Base-by-base conservation (phyloP, 2,329 filamentous ascomycete species). In the Aureobasidium sp. region DNA sequence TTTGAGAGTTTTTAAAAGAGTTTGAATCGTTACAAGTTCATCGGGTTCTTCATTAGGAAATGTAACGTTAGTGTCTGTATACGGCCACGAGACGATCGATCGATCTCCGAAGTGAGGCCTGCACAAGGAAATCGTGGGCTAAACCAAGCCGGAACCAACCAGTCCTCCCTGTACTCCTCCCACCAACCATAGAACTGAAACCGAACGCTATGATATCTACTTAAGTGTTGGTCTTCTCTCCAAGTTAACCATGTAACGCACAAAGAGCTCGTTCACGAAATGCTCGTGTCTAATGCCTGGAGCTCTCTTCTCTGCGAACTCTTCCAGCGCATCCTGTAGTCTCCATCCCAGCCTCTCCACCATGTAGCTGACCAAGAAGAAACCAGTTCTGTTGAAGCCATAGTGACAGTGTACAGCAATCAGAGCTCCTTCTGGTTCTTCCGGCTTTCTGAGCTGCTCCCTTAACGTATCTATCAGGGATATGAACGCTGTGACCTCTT, bases 351-450 rank as follows among this genome's bases (percentile, higher is more conserved):
- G 82, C 49, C 84, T 79, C 75, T 96, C 91, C 15, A 96, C 86
- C n/a, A 97, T 78, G 69, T 96, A 97, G 68, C 86, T 90, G 33
- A 90, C 87, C 54, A 97, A 84, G 69, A 96, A 89, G 71, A 93
- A 96, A 0, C 93, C 93, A 0, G 93, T 96, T 23, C 92, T 83
- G 71, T 97, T 96, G 76, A 95, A 96, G 0, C 93, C 93, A 67
- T 96, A 96, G 69, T 97, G 93, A 68, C 93, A 97, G 71, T 97
- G 93, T 0, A 96, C 90, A 2, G 87, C 92, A 55, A 96, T 82
- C 1, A 76, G 67, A 6, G 74, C 70, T 60, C 71, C 72, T n/a
- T 63, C 50, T 4, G 53, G 17, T 74, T 77, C 60, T 72, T 75
- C 42, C 73, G 74, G 64, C 75, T 77, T 62, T 60, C 60, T 17